Evolutionary conservation across 1,284 basidiomycete genomes (phyloP).

Genomic region (Rhodotorula sp.): DNA sequence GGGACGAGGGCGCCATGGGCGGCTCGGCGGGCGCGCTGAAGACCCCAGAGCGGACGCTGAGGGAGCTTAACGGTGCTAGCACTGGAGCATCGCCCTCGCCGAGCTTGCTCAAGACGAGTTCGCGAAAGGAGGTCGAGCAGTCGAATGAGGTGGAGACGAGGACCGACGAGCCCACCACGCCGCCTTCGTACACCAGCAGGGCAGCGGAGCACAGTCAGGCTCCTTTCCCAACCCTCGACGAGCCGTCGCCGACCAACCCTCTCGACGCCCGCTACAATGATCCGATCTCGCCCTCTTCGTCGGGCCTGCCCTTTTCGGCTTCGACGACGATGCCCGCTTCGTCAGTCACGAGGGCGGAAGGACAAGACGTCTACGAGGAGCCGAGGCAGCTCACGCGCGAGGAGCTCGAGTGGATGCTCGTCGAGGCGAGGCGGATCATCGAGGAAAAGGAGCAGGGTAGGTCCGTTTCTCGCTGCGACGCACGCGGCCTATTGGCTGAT

Average conservation of each 20-base stretch:
- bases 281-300: no score
- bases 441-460: slow-evolving; percentile 71
- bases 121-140: not conserved
- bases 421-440: slow-evolving; percentile 61
- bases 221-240: not conserved
- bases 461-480: slow-evolving; percentile 40
- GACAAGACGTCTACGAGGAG: slow-evolving; percentile 52
- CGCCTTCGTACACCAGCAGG: not conserved
- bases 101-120: not conserved
- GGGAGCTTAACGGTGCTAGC: no score
- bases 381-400: slow-evolving; percentile 66
- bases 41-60: not conserved
- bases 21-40: not conserved
- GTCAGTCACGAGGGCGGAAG: not conserved
- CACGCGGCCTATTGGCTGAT: not conserved
- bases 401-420: slow-evolving; percentile 61
- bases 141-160: not conserved
- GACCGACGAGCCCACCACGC: not conserved
- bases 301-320: not conserved
- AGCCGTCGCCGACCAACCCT: no score
- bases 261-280: no score
- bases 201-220: not conserved
- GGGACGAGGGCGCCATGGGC: not conserved
- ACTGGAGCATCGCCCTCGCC: no score
- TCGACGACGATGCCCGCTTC: not conserved